phyloP scores from a whole-genome alignment of 2,329 filamentous ascomycete genomes.

The Paramyrothecium roridum region DNA sequence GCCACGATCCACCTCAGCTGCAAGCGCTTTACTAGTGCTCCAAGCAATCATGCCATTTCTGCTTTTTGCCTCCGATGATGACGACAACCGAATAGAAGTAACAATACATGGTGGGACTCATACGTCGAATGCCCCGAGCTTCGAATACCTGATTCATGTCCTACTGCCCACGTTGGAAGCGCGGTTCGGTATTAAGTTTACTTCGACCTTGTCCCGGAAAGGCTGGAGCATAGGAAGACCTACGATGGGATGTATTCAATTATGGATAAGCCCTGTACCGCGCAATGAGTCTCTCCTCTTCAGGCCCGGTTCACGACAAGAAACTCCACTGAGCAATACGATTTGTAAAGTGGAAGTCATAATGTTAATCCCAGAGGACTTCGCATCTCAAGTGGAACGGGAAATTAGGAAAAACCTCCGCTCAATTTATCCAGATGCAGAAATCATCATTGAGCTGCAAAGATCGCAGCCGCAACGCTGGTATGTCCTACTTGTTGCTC shows the following conservation, averaged over 20 bases:
- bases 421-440: constrained; percentile 37
- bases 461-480: constrained; percentile 51
- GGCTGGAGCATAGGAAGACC: constrained; percentile 49
- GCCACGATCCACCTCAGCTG: constrained; percentile 42
- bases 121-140: constrained; percentile 53
- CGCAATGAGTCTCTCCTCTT: constrained; percentile 33
- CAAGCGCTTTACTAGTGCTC: constrained; percentile 55
- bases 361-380: constrained; percentile 41
- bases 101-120: constrained; percentile 59
- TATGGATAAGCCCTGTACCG: constrained; percentile 33
- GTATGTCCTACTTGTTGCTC: constrained; percentile 56
- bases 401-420: no score
- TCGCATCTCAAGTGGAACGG: no score
- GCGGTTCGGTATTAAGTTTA: constrained; percentile 45
- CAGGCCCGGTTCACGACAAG: constrained; percentile 11
- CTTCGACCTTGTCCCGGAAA: constrained; percentile 39
- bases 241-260: constrained; percentile 37
- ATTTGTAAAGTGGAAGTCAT: constrained; percentile 47
- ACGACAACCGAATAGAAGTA: constrained; percentile 41
- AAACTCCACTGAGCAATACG: background rate
- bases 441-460: constrained; percentile 22
- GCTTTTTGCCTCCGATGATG: constrained; percentile 47
- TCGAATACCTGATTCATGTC: constrained; percentile 61
- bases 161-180: constrained; percentile 51
- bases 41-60: constrained; percentile 60